Base-by-base conservation (phyloP, 139 green algal species). In the Eudorina sp. region DNA sequence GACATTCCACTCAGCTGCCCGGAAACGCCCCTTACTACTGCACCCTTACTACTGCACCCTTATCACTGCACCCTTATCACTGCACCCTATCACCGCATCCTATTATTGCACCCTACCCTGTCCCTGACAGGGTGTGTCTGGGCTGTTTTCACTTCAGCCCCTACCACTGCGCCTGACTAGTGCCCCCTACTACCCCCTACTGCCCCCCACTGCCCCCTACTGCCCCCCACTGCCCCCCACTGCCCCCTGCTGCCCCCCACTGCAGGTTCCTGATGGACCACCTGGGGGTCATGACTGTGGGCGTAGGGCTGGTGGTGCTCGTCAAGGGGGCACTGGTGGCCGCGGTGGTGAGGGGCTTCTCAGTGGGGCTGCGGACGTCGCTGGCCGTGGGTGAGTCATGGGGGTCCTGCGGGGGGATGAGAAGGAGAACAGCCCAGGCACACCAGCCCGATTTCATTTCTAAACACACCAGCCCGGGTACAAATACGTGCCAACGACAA, bases 261-360 rank as follows among this genome's bases (percentile, higher is more conserved):
- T 16, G 64, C 73, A 75, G 86, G 23, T 99, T 99, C 93, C 91
- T 99, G 36, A 62, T 91, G 88, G 79, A 98, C 48, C 97, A 99
- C 93, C 85, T 97, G 46, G 64, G 80, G 3, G 90, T 99, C 27
- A 92, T 99, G 40, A 93, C 94, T 3, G 60, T 86, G 40, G 95
- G 94, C 23, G 91, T 95, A 34, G 13, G 93, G 23, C 55, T 98
- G 7, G 93, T 98, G 29, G 86, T 98, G 80, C 19, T 96, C 4
- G 92, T 94, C 55, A 99, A 99, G 92, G 92, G 92, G 0, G 38
- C 93, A 25, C 75, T 99, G 74, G 93, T 98, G n/a, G 92, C 94
- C 21, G 53, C 89, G 2, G 97, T 99, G 53, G 97, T 99, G 64
- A 90, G 89, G 7, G 31, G 75, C 60, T 94, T 92, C 88, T 88